Percentiles rank a stretch among this genome's conserved stretches.
Conservation (phyloP, 2,329 filamentous ascomycete genomes). For the Calonectria pauciramosa region DNA sequence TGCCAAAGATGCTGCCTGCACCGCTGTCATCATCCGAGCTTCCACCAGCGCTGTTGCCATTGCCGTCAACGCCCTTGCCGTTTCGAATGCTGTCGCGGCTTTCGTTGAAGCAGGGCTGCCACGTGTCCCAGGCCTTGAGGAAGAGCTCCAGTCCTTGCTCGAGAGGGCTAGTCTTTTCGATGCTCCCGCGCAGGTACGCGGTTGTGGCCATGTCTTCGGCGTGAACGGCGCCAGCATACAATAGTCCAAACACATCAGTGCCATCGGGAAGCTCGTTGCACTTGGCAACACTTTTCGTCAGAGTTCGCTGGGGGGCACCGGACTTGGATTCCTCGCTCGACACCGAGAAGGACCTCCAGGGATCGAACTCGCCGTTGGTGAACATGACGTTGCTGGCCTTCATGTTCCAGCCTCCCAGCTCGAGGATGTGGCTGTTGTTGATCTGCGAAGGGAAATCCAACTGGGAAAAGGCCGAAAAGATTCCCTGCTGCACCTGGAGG, state of each 20-base stretch:
- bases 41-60: conserved; percentile 12
- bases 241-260: conserved; percentile 28
- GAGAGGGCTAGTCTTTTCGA: conserved; percentile 11
- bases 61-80: conserved; percentile 23
- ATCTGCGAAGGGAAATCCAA: conserved; percentile 12
- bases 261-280: conserved; percentile 23
- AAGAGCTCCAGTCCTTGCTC: conserved; percentile 31
- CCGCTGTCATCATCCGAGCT: neutral
- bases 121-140: conserved; percentile 29
- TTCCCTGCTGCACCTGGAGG: neutral
- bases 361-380: conserved; percentile 48
- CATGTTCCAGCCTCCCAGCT: conserved; percentile 46
- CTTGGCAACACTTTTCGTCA: conserved; percentile 20
- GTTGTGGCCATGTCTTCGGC: conserved; percentile 24
- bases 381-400: conserved; percentile 44
- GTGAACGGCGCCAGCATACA: conserved; percentile 28
- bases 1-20: neutral
- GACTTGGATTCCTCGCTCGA: conserved; percentile 22
- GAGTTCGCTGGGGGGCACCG: neutral
- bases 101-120: conserved; percentile 35
- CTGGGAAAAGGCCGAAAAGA: conserved; percentile 3
- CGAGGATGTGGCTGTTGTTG: conserved; percentile 55
- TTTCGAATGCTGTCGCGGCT: conserved; percentile 33
- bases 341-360: conserved; percentile 42
- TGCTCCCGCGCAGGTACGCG: neutral